A percentile compares a stretch with the other conserved stretches of the same genome.
phyloP scores from a whole-genome alignment of 495 filamentous ascomycete genomes.

The Acidiella bohemica region DNA sequence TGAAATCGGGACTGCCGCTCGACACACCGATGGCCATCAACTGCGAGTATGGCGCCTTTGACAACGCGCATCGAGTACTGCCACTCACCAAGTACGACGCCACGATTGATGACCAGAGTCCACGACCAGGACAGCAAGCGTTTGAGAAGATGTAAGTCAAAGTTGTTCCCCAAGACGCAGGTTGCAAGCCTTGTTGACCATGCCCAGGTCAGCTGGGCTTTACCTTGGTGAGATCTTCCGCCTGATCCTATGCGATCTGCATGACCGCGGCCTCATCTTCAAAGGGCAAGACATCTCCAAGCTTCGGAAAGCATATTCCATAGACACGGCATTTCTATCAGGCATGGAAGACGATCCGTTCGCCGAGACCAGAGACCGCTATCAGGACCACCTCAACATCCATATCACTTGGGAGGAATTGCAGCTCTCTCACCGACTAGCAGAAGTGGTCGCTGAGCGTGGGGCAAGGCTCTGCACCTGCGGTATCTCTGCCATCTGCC shows the following conservation, averaged over 20 bases:
- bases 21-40: conserved; percentile 17
- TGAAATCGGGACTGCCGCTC: conserved; percentile 1
- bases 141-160: conserved; percentile 41
- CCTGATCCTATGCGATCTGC: conserved; percentile 30
- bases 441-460: conserved; percentile 3
- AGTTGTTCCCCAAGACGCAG: too few relatives aligned
- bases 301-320: conserved; percentile 1
- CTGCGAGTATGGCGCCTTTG: conserved; percentile 18
- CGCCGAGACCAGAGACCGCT: background rate
- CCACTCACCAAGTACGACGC: conserved; percentile 22
- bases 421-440: conserved; percentile 1
- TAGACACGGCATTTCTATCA: conserved; percentile 11
- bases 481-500: conserved; percentile 9
- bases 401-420: conserved; percentile 1
- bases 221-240: conserved; percentile 38
- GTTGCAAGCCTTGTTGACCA: too few relatives aligned
- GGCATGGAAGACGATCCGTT: conserved; percentile 4
- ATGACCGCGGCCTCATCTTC: conserved; percentile 11
- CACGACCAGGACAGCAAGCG: conserved; percentile 33
- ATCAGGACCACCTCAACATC: background rate
- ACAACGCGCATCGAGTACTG: conserved; percentile 9
- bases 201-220: too few relatives aligned
- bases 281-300: conserved; percentile 8
- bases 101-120: conserved; percentile 31
- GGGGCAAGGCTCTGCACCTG: conserved; percentile 10